Evolutionary conservation across 2,329 filamentous ascomycete species (phyloP), one percentile per base, ranked within the genome.

Genomic region (Claviceps digitariae): DNA sequence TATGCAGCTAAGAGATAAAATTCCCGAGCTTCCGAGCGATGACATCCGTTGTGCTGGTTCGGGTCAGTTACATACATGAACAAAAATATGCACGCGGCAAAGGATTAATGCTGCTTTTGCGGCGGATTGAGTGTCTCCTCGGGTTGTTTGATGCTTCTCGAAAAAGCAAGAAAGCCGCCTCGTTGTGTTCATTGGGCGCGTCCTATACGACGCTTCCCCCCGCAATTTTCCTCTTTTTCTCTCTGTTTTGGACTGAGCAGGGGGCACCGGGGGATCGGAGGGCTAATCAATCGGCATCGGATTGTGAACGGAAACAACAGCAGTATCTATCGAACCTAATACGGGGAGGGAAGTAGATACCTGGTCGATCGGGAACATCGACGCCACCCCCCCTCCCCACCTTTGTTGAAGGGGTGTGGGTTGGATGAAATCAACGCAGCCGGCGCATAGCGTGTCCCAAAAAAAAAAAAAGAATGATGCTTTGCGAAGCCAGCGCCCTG

Each of bases 361-460:
- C n/a, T n/a, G n/a, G 20, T 38, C 50, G 27, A 43, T 51, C 49
- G 38, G 4, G 17, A 34, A 20, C 40, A 15, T 51, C 21, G n/a
- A 13, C 25, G 36, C 34, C 13, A 15, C 27, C 5, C 12, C n/a
- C n/a, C n/a, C n/a, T 13, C 40, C 29, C 36, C 38, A 29, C 21
- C 31, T 10, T n/a, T 41, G 9, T 31, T 2, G 34, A 51, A 17
- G 49, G 41, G 15, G 40, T 4, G 50, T 51, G 41, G 27, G 8
- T 13, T 51, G 20, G 27, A 45, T n/a, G n/a, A 23, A 31, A 15
- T 12, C 20, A n/a, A 50, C 40, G 48, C 52, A 54, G 41, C 41
- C 48, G 52, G 48, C 52, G 52, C 48, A 54, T 47, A 51, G 41
- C 43, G n/a, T n/a, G n/a, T n/a, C n/a, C n/a, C n/a, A n/a, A n/a